A percentile compares a stretch with the other conserved stretches of the same genome.
Conservation (phyloP, 352 stramenopile species). For the Phytophthora colocasiae region DNA sequence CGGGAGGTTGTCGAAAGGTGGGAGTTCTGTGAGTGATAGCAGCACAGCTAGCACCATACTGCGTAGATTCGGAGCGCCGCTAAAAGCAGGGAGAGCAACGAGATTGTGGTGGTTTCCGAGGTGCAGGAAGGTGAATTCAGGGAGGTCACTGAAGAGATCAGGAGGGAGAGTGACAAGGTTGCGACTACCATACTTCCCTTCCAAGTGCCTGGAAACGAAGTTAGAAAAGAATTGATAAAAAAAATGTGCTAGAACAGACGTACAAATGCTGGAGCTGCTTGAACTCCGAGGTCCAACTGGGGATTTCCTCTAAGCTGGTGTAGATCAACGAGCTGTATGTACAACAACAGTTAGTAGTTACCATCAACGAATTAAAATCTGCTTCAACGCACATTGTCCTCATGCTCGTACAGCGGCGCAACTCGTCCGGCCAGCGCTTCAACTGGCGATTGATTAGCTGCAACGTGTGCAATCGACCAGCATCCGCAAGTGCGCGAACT, state of each 20-base stretch:
- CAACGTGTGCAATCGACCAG: slow-evolving; percentile 24
- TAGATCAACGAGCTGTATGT: slow-evolving; percentile 25
- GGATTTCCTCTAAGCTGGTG: slow-evolving; percentile 23
- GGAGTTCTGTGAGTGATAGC: slow-evolving; percentile 21
- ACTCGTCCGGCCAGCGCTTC: slow-evolving; percentile 24
- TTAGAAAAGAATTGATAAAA: no score
- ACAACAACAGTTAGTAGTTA: background rate
- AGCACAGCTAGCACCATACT: slow-evolving; percentile 24
- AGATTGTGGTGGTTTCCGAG: slow-evolving; percentile 24
- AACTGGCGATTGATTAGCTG: slow-evolving; percentile 41
- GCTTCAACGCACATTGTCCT: slow-evolving; percentile 20
- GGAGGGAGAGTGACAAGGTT: slow-evolving; percentile 22
- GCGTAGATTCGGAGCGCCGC: slow-evolving; percentile 21
- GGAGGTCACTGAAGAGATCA: slow-evolving; percentile 29
- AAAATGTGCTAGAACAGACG: background rate
- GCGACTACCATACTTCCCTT: slow-evolving; percentile 28
- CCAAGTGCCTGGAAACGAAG: slow-evolving; percentile 15
- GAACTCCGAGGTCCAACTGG: slow-evolving; percentile 16
- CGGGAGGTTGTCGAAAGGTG: slow-evolving; percentile 16
- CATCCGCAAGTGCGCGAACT: slow-evolving; percentile 19
- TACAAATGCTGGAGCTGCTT: slow-evolving; percentile 26
- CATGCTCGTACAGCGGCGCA: slow-evolving; percentile 20
- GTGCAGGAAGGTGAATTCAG: slow-evolving; percentile 27
- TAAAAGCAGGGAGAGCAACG: slow-evolving; percentile 7
- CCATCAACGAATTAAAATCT: background rate